Base-by-base conservation (phyloP, 169 alveolate genomes). In the Plasmodium knowlesi region DNA sequence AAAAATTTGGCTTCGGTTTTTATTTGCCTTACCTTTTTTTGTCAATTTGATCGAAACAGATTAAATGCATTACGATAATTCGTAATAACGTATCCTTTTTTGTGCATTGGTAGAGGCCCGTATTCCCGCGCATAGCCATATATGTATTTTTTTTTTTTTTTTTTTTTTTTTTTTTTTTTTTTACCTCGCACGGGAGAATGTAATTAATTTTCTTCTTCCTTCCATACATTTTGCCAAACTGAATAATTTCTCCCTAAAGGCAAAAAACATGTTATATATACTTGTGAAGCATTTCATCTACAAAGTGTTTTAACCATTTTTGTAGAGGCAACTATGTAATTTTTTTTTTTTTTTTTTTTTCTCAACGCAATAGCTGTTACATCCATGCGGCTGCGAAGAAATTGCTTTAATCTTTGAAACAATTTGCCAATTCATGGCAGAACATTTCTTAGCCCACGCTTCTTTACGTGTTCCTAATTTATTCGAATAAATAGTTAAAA, bases 261-360 rank as follows among this genome's bases (percentile, higher is more conserved):
- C 5, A 50, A 50, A 50, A 67, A 67, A 67, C n/a, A 67, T 67
- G 14, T 67, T 9, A 67, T 9, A 67, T 67, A n/a, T 67, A 67
- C 5, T 67, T 5, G 76, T 12, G 14, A 10, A 4, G 37, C 1
- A 67, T 67, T 28, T 67, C 37, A 67, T 67, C 39, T 67, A 67
- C 37, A 67, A 67, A 22, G 61, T 5, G 5, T 67, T 67, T 67
- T 28, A 16, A 67, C 76, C 32, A 34, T 22, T 67, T 67, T 22
- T 1, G 14, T 67, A 67, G 14, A 37, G 76, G 76, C 16, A 0
- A 67, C 37, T 4, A 22, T 67, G 76, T 22, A 78, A 28, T 22
- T 37, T 78, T 78, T 78, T 39, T 67, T 67, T 61, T n/a, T n/a
- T n/a, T n/a, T 67, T 67, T 67, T 67, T 67, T 79, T 30, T 30